Evolutionary conservation across 306 rosid genomes (phyloP), one percentile per base, ranked within the genome.

Genomic region (Lithocarpus polystachyus): DNA sequence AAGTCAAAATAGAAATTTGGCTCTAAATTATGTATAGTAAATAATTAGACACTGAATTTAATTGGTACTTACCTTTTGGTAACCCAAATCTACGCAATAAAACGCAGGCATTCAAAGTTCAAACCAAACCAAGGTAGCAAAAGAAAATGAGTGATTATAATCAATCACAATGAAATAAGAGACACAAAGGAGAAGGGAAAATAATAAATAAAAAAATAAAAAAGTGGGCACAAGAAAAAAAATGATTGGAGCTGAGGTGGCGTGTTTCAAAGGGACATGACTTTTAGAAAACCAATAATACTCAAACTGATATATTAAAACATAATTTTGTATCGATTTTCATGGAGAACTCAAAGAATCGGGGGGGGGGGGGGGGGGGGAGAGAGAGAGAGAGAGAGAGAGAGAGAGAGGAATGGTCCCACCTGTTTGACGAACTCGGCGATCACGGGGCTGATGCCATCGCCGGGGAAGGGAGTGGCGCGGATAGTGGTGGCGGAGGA

Each of bases 391-490:
- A 40, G 15, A 56, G n/a, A n/a, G n/a, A n/a, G n/a, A n/a, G n/a
- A n/a, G 68, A 73, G 1, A 72, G 26, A 75, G 57, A 7, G 45
- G 1, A 11, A 0, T 37, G 45, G 45, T 0, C 45, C 45, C 7
- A 94, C 97, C 97, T 94, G 85, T 80, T 92, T 94, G 83, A 94
- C 97, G 83, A 97, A 91, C 43, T 92, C 94, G 56, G 99, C 83
- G 84, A 94, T 94, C 90, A 93, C 97, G 61, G 99, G 99, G 40
- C 99, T 97, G 56, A 94, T 94, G 37, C 99, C 99, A 79, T 94
- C 99, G 74, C 99, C 97, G 75, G 97, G 99, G 80, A 94, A 93
- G 76, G 93, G 99, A 69, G 99, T 96, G 81, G 94, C 99, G 0
- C 86, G 89, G 89, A 96, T 96, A 85, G 91, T 86, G 62, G 87